Evolutionary conservation across 345 rosid genomes (phyloP).

Genomic region (Aegle marmelos): DNA sequence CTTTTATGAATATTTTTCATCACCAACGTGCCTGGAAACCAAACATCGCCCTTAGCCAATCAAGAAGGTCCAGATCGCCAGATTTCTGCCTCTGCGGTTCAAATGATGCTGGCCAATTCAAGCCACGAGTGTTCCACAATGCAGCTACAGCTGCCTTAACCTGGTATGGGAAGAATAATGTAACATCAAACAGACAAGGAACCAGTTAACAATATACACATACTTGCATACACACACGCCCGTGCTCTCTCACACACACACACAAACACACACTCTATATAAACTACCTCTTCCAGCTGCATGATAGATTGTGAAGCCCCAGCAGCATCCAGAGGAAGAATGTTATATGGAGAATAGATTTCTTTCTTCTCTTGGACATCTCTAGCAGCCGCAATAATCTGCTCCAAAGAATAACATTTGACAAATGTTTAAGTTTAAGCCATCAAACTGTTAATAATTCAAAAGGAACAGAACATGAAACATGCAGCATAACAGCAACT

Average conservation of each 20-base stretch:
- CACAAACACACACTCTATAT: not conserved
- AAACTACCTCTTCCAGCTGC: slow-evolving; percentile 91
- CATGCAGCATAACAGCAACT: not conserved
- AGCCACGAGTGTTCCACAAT: slow-evolving; percentile 76
- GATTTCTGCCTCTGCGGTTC: slow-evolving; percentile 85
- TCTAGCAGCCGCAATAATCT: slow-evolving; percentile 97
- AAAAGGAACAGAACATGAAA: not conserved
- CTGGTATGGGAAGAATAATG: slow-evolving; percentile 31
- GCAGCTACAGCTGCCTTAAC: slow-evolving; percentile 96
- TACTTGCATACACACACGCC: not conserved
- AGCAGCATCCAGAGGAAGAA: slow-evolving; percentile 94
- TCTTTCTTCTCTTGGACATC: slow-evolving; percentile 99
- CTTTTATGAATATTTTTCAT: slow-evolving; percentile 1
- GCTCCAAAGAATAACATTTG: slow-evolving; percentile 26
- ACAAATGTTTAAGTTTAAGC: not conserved
- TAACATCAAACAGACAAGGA: slow-evolving; percentile 13
- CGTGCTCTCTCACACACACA: not conserved
- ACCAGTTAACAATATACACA: not conserved
- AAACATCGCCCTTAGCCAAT: slow-evolving; percentile 96
- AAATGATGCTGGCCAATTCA: slow-evolving; percentile 83
- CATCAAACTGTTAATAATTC: slow-evolving; percentile 6
- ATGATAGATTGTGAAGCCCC: slow-evolving; percentile 90
- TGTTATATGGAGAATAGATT: slow-evolving; percentile 93
- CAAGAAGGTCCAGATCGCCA: slow-evolving; percentile 87
- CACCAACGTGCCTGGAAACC: slow-evolving; percentile 83